Evolutionary conservation across 2,329 filamentous ascomycete species (phyloP).

Genomic region (Neurospora crassa): DNA sequence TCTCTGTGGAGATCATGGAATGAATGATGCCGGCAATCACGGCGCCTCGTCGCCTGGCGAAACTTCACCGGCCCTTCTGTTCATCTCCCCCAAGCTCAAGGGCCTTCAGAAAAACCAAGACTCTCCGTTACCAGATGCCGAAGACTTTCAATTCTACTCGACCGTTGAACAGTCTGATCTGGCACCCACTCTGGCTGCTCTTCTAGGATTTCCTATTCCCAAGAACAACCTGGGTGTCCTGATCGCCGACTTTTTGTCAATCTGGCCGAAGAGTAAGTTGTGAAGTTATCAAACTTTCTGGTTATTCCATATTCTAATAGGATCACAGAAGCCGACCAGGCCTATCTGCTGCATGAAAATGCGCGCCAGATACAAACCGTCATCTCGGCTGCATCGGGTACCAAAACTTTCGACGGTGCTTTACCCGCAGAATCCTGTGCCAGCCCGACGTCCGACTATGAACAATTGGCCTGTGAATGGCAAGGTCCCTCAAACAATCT

Average conservation of each 20-base stretch:
- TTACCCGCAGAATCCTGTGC: constrained; percentile 17
- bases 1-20: constrained; percentile 91
- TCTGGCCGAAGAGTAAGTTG: constrained; percentile 58
- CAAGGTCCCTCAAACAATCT: constrained; percentile 24
- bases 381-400: constrained; percentile 60
- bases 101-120: constrained; percentile 32
- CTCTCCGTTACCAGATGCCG: constrained; percentile 48
- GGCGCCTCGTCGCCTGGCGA: constrained; percentile 90
- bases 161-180: constrained; percentile 91
- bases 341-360: constrained; percentile 66
- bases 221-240: constrained; percentile 85
- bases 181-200: constrained; percentile 74
- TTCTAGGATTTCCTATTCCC: constrained; percentile 81
- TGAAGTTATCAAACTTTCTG: background rate
- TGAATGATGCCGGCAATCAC: constrained; percentile 98
- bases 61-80: constrained; percentile 85
- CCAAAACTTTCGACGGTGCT: constrained; percentile 30
- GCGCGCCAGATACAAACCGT: constrained; percentile 71
- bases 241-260: constrained; percentile 65
- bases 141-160: constrained; percentile 76
- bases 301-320: constrained; percentile 9
- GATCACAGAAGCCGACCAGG: constrained; percentile 37
- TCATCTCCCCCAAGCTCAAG: constrained; percentile 76
- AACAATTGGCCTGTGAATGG: constrained; percentile 64
- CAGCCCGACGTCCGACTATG: constrained; percentile 36